Evolutionary conservation across 2,329 filamentous ascomycete genomes (phyloP), one percentile per base, ranked within the genome.

Genomic region (Xylaria sp.): DNA sequence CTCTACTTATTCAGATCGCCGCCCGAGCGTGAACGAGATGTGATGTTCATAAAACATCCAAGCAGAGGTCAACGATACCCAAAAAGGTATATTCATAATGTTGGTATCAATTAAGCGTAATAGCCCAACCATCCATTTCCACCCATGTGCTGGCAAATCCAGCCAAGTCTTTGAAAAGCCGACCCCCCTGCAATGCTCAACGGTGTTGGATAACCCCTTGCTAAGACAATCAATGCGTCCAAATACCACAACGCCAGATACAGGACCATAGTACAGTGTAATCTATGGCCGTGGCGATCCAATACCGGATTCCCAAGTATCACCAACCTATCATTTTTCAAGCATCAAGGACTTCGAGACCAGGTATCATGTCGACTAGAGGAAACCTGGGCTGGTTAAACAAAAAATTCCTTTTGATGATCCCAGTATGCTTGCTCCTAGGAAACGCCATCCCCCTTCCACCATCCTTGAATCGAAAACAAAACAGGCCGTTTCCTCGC

Each of bases 391-490:
- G 54, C 33, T 28, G 25, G 41, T 52, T 57, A 70, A 70, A 66
- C 33, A 66, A 10, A 58, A 46, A 46, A 46, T 64, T 60, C 58
- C 58, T 69, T 71, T 71, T 70, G 18, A 52, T 58, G 43, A 64
- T 64, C 69, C 69, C 59, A 36, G 52, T 69, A 71, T 69, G 67
- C 67, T 66, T 59, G 62, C 61, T 68, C 61, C 57, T 61, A 62
- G 48, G 49, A 60, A 67, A 70, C 67, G 67, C 67, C 67, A 43
- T 67, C 41, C 46, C 58, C 57, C 49, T 31, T 33, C 49, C 25
- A 31, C 49, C 49, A 18, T 54, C 25, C 28, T 31, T 31, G 13
- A 31, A 54, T 25, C 7, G 31, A 18, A 54, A 54, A 31, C 10
- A 54, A 54, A 52, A 69, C 59, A 69, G 62, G 64, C 64, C 62